Evolutionary conservation across 768 basidiomycete genomes (phyloP), one percentile per base, ranked within the genome.

Genomic region (Pulveroboletus sp.): DNA sequence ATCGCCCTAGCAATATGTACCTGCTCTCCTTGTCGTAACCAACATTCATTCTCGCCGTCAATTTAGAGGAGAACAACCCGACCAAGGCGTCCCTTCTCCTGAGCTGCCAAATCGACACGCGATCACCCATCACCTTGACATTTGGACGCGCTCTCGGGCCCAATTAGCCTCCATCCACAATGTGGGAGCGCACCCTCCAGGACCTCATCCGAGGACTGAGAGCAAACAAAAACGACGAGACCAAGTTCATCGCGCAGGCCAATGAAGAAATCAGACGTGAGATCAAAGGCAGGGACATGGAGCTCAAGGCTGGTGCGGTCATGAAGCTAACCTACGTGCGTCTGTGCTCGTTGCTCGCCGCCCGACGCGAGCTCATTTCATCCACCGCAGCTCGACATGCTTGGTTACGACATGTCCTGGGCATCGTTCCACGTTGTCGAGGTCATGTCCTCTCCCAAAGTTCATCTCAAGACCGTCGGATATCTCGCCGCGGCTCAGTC

Each of bases 381-480:
- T 39, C 51, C 55, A 43, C 44, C 50, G 12, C 47, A 98, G 95
- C 83, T 99, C 55, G 92, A 98, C 66, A 98, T 99, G 96, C 71
- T 99, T 46, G 96, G 86, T 46, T 93, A 86, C 64, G 93, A 88
- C 72, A 96, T 89, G 83, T 81, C 82, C 51, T 96, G 93, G 83
- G 94, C 94, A 39, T 90, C 96, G 8, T 99, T 99, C 62, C 85
- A 95, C 67, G 88, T 99, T 46, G 86, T 98, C 6, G 96, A 99
- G 65, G 93, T 95, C 67, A 99, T 99, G 96, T 93, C 93, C 33
- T 93, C 93, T 4, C 74, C 87, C 5, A 85, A 85, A 64, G 81
- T 86, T 57, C 94, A 98, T 70, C 77, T 98, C 57, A 99, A 99
- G 76, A 84, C 82, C 26, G 86, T 98, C 43, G 96, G 96, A 11